Base-by-base conservation (phyloP, 768 basidiomycete genomes). In the Leccinum uliginosum region DNA sequence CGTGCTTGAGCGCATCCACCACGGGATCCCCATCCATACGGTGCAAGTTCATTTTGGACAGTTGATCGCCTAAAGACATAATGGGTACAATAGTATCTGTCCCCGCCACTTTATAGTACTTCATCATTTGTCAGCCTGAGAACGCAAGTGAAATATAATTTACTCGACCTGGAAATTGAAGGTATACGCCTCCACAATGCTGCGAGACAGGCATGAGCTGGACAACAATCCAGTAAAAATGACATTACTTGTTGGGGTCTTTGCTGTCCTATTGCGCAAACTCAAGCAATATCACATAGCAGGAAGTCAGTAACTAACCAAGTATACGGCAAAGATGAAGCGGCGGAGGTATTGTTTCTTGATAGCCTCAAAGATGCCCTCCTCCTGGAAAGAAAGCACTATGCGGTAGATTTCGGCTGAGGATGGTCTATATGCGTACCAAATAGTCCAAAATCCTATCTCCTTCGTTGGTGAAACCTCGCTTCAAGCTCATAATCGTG, bases 171-270 rank as follows among this genome's bases (percentile, higher is more conserved):
- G 80, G 65, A 93, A 91, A 65, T 91, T 89, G 74, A 93, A 93
- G 0, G 89, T 92, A 65, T 92, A 93, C 14, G 92, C 86, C 68
- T 93, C 91, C 23, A 93, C 80, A 55, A 93, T 87, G 72, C 91
- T 93, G 60, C 17, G 27, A 59, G 11, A 54, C 44, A 47, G 52
- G 12, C 19, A 35, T 68, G 24, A 68, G 56, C n/a, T 40, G 29
- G 15, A 44, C n/a, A 58, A 58, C 30, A 51, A 46, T 59, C 24
- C 46, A 52, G 38, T 40, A 17, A 38, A 50, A 4, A 32, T 58
- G 54, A 58, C 67, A 74, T 56, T 74, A 88, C 89, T 94, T 93
- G 64, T 81, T 89, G 0, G 93, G 93, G 71, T 95, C 88, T 59
- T 89, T 83, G 56, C 77, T 84, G 65, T 95, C 92, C 91, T 93